These are phyloP conservation scores for Maudiozyma barnettii DNA, from an alignment of 805 yeast species.

Conservation along the genomic window DNA sequence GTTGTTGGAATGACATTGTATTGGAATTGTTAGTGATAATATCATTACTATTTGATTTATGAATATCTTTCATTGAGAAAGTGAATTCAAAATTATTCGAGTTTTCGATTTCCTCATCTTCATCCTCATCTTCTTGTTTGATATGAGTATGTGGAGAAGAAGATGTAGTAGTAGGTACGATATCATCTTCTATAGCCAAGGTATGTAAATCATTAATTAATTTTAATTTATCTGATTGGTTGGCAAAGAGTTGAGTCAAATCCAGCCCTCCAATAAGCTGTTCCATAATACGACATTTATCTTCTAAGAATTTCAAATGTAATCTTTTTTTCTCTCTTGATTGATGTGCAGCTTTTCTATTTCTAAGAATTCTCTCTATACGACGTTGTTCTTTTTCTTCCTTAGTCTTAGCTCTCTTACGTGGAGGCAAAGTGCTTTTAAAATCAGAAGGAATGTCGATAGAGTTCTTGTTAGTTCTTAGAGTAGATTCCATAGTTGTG, in stretches of 20 bases:
- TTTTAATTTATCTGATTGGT: slow-evolving; percentile 3
- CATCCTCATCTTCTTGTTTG: background rate
- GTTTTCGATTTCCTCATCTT: background rate
- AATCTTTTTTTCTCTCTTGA: slow-evolving; percentile 92
- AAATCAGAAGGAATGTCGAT: slow-evolving; percentile 30
- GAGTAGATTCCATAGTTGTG: background rate
- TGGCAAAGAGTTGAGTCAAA: slow-evolving; percentile 8
- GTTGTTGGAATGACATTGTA: background rate
- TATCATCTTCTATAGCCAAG: background rate
- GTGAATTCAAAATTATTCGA: background rate
- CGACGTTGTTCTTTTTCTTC: slow-evolving; percentile 97
- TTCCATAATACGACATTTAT: slow-evolving; percentile 29
- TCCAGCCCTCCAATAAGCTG: slow-evolving; percentile 15
- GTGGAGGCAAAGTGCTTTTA: slow-evolving; percentile 66
- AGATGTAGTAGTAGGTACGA: background rate
- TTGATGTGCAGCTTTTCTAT: slow-evolving; percentile 95
- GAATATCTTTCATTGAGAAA: background rate
- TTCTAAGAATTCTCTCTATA: slow-evolving; percentile 83
- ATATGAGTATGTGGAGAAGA: background rate
- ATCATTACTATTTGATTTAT: background rate
- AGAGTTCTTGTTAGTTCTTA: background rate
- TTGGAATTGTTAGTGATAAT: too few species aligned
- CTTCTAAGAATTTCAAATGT: slow-evolving; percentile 79
- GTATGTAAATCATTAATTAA: background rate
- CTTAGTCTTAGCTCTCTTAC: slow-evolving; percentile 92